Evolutionary conservation across 257 asterid genomes (phyloP).

Genomic region (Verbascum thapsus): DNA sequence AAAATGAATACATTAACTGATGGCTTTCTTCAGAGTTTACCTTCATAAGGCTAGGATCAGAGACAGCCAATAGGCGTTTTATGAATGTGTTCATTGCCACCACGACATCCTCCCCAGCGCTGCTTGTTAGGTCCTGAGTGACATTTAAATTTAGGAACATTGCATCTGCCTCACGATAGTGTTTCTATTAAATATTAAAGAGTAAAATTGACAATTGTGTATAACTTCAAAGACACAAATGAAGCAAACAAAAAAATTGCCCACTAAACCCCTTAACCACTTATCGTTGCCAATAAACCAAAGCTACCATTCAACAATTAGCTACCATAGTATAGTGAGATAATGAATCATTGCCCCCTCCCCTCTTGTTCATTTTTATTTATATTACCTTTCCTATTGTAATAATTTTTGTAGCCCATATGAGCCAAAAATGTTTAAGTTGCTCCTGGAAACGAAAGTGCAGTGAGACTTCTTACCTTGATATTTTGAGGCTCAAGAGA

Average conservation of each 20-base stretch:
- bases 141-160: constrained; percentile 21
- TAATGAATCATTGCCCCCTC: not conserved
- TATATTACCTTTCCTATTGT: constrained; percentile 4
- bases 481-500: constrained; percentile 96
- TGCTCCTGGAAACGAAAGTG: constrained; percentile 9
- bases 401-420: constrained; percentile 14
- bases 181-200: constrained; percentile 11
- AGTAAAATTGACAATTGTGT: not conserved
- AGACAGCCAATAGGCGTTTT: constrained; percentile 82
- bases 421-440: constrained; percentile 28
- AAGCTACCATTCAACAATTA: constrained; percentile 21
- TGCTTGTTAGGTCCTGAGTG: constrained; percentile 87
- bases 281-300: constrained; percentile 6
- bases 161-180: not conserved
- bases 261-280: not conserved
- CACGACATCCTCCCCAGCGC: constrained; percentile 91
- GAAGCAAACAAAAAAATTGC: constrained; percentile 1
- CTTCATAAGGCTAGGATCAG: constrained; percentile 97
- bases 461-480: constrained; percentile 55
- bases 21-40: constrained; percentile 40
- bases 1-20: not conserved
- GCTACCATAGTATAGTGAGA: constrained; percentile 17
- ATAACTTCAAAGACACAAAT: constrained; percentile 18
- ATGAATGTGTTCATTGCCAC: constrained; percentile 94
- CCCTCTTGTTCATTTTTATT: not conserved